Evolutionary conservation across 192 early-diverging fungal species (phyloP).

Genomic region (Linnemannia exigua): DNA sequence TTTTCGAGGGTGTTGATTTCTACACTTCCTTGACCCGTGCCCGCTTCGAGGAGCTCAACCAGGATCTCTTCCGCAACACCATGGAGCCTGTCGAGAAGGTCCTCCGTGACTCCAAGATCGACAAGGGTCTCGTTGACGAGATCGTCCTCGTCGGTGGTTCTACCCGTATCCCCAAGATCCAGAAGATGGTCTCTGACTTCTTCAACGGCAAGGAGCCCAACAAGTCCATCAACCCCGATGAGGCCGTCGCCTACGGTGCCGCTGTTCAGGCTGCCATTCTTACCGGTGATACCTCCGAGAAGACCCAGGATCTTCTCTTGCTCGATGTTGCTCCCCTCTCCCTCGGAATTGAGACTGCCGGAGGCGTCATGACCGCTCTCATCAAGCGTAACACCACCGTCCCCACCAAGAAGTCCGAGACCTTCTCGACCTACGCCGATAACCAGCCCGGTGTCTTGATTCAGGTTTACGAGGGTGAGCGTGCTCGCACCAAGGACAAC

Average conservation of each 20-base stretch:
- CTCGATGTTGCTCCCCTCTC: slow-evolving; percentile 95
- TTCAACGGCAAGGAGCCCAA: slow-evolving; percentile 99
- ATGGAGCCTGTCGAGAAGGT: slow-evolving; percentile 98
- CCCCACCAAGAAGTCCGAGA: slow-evolving; percentile 95
- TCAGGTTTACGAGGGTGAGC: slow-evolving; percentile 96
- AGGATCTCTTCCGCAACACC: slow-evolving; percentile 95
- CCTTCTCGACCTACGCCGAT: slow-evolving; percentile 95
- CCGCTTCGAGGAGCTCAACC: slow-evolving; percentile 98
- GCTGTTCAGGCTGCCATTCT: slow-evolving; percentile 99
- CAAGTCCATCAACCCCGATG: slow-evolving; percentile 99
- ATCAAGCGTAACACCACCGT: slow-evolving; percentile 97
- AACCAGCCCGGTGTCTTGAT: slow-evolving; percentile 96
- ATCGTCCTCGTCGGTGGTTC: slow-evolving; percentile 98
- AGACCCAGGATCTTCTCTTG: slow-evolving; percentile 92
- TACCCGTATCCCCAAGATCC: slow-evolving; percentile 99
- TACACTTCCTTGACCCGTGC: slow-evolving; percentile 99
- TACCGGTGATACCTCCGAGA: slow-evolving; percentile 90
- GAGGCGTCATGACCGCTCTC: slow-evolving; percentile 95
- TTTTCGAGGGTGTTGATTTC: slow-evolving; percentile 98
- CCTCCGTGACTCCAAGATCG: slow-evolving; percentile 95
- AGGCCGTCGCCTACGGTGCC: slow-evolving; percentile 99
- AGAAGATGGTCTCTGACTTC: slow-evolving; percentile 95
- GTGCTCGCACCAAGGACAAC: slow-evolving; percentile 95
- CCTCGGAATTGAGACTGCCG: slow-evolving; percentile 96
- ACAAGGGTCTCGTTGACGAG: slow-evolving; percentile 86